phyloP scores from a whole-genome alignment of 495 filamentous ascomycete species.

The Cercophora scortea region DNA sequence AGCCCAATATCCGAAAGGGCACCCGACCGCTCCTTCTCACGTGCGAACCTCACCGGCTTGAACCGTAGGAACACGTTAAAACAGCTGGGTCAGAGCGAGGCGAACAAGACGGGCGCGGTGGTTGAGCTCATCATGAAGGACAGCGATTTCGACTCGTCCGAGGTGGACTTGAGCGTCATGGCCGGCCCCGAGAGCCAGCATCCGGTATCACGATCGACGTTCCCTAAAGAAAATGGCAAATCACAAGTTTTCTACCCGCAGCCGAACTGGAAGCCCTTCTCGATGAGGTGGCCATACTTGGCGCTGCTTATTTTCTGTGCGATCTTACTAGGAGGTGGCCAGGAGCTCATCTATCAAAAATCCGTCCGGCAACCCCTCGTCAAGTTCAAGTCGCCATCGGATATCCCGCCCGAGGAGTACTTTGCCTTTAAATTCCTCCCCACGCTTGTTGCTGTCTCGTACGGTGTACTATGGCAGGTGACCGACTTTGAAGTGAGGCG shows the following conservation, averaged over 20 bases:
- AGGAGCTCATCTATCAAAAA: slow-evolving; percentile 56
- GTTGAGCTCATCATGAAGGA: slow-evolving; percentile 45
- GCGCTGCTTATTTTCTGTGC: slow-evolving; percentile 49
- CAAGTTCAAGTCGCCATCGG: slow-evolving; percentile 41
- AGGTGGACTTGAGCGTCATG: slow-evolving; percentile 35
- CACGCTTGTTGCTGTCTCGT: slow-evolving; percentile 58
- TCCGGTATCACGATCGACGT: slow-evolving; percentile 7
- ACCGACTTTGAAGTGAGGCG: slow-evolving; percentile 69
- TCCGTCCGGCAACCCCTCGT: slow-evolving; percentile 39
- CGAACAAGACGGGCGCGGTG: slow-evolving; percentile 43
- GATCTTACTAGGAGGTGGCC: slow-evolving; percentile 41
- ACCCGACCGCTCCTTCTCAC: neutral
- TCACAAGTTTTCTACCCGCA: slow-evolving; percentile 46
- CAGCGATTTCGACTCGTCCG: slow-evolving; percentile 16
- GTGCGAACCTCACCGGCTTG: slow-evolving; percentile 8
- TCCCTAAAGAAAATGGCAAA: slow-evolving; percentile 17
- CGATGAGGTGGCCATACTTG: slow-evolving; percentile 59
- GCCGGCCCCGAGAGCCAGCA: slow-evolving; percentile 19
- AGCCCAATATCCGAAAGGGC: slow-evolving; percentile 21
- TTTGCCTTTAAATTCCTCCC: slow-evolving; percentile 69
- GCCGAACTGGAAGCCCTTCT: slow-evolving; percentile 66
- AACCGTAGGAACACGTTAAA: slow-evolving; percentile 26
- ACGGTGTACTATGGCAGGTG: slow-evolving; percentile 68
- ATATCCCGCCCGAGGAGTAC: slow-evolving; percentile 46
- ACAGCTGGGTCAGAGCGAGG: slow-evolving; percentile 40